phyloP scores from a whole-genome alignment of 179 eudicot species.

The Patellifolia procumbens region DNA sequence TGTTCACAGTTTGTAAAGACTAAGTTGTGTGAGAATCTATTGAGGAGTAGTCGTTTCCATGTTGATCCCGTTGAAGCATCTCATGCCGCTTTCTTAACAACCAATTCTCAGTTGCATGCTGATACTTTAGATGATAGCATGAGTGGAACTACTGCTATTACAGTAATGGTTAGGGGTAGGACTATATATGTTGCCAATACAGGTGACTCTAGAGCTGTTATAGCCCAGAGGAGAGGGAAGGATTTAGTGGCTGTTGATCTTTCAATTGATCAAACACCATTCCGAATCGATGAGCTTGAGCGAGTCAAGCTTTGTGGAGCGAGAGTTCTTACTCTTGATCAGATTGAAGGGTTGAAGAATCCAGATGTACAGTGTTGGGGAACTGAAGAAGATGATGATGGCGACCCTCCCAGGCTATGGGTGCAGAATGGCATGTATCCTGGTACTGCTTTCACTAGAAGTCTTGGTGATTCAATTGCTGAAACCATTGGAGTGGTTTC shows the following conservation, averaged over 20 bases:
- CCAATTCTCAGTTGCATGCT: constrained; percentile 85
- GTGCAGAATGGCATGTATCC: constrained; percentile 98
- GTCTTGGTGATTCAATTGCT: constrained; percentile 94
- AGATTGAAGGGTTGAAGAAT: constrained; percentile 95
- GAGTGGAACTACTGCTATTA: constrained; percentile 99
- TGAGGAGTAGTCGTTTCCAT: constrained; percentile 64
- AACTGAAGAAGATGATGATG: constrained; percentile 96
- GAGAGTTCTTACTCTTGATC: constrained; percentile 94
- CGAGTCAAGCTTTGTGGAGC: constrained; percentile 94
- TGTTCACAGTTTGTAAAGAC: constrained; percentile 92
- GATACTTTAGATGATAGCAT: constrained; percentile 89
- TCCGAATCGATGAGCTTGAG: constrained; percentile 80
- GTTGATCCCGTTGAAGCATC: constrained; percentile 81
- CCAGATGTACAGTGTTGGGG: constrained; percentile 96
- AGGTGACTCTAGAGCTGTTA: constrained; percentile 96
- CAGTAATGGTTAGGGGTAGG: constrained; percentile 79
- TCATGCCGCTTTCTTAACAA: constrained; percentile 71
- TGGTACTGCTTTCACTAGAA: constrained; percentile 96
- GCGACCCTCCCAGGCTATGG: constrained; percentile 99
- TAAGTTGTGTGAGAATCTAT: constrained; percentile 84
- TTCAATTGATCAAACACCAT: constrained; percentile 95
- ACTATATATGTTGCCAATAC: constrained; percentile 80
- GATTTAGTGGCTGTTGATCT: constrained; percentile 83
- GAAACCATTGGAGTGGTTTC: constrained; percentile 94
- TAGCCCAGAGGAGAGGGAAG: constrained; percentile 80